Evolutionary conservation across 345 rosid species (phyloP).

Genomic region (Citrus maxima): DNA sequence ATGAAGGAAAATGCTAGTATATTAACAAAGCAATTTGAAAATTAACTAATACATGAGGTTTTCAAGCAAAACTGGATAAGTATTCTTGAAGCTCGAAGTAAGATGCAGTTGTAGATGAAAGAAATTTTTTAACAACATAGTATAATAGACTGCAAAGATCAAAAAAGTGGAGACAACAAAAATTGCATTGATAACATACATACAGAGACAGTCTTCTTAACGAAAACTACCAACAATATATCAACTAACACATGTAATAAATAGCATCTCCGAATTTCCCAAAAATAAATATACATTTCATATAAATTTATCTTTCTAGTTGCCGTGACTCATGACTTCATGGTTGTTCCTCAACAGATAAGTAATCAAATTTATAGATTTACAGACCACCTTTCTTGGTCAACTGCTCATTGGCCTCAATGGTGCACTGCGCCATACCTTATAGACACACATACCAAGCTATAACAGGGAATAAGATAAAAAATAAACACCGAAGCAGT

Average conservation of each 20-base stretch:
- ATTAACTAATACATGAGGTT: neutral
- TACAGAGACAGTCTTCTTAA: neutral
- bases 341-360: neutral
- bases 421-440: too few relatives aligned
- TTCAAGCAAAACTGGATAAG: neutral
- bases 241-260: neutral
- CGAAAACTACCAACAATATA: neutral
- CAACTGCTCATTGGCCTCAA: neutral
- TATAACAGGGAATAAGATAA: neutral
- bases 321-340: neutral
- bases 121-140: neutral
- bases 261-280: neutral
- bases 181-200: neutral
- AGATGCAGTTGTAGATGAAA: neutral
- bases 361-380: neutral
- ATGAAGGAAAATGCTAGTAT: neutral
- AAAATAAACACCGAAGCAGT: neutral
- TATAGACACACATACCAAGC: too few relatives aligned
- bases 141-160: neutral
- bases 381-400: neutral
- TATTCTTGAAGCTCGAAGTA: neutral
- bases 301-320: neutral
- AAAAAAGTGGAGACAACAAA: neutral
- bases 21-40: neutral
- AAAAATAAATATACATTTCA: neutral